Conservation (phyloP, 2,329 filamentous ascomycete species). For the Verticillium alfalfae region DNA sequence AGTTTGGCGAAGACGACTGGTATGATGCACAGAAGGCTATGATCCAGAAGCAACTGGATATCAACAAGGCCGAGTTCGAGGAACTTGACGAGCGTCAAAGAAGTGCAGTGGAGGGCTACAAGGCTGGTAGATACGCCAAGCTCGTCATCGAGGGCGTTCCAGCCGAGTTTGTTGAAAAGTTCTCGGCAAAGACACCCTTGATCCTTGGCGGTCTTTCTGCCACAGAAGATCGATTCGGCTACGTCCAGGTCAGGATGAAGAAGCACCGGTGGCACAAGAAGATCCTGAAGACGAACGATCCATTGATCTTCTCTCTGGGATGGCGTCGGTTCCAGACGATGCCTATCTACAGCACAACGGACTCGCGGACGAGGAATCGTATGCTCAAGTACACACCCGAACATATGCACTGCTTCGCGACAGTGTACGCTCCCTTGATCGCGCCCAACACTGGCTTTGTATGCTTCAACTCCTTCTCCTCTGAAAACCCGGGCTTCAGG, state of each 20-base stretch:
- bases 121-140: conserved; percentile 87
- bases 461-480: conserved; percentile 83
- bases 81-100: conserved; percentile 79
- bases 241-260: conserved; percentile 94
- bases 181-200: conserved; percentile 76
- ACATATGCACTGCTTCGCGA: conserved; percentile 98
- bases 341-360: conserved; percentile 91
- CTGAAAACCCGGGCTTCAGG: conserved; percentile 82
- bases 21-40: conserved; percentile 94
- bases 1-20: conserved; percentile 97
- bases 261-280: conserved; percentile 98
- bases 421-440: conserved; percentile 90
- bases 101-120: conserved; percentile 80
- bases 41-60: conserved; percentile 91
- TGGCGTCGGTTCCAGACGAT: conserved; percentile 93
- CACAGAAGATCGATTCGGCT: conserved; percentile 93
- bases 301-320: conserved; percentile 91
- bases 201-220: conserved; percentile 87
- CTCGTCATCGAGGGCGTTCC: conserved; percentile 86
- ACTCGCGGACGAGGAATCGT: conserved; percentile 86
- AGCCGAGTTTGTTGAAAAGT: conserved; percentile 80
- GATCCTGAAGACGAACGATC: conserved; percentile 97
- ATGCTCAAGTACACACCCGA: conserved; percentile 99
- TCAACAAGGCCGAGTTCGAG: conserved; percentile 93
- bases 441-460: conserved; percentile 95